Percentiles rank a stretch among this genome's conserved stretches.
Evolutionary conservation across 2,329 filamentous ascomycete genomes (phyloP).

Genomic region (Trichoderma sp.): DNA sequence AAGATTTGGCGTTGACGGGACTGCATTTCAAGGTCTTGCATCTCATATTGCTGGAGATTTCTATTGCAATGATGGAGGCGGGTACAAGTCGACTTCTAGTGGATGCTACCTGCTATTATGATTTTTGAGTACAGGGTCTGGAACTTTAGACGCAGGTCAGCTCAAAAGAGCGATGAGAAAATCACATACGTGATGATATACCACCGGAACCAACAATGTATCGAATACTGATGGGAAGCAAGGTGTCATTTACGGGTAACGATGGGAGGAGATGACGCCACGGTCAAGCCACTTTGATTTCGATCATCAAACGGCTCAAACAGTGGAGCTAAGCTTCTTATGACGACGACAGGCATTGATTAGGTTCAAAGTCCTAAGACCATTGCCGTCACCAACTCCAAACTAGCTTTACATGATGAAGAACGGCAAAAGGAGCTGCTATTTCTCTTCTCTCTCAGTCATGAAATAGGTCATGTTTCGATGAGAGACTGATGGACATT

Average conservation of each 20-base stretch:
- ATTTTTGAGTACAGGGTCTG: background rate
- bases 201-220: background rate
- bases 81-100: background rate
- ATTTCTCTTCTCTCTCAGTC: background rate
- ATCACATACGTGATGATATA: background rate
- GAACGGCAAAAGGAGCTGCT: background rate
- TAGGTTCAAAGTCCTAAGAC: background rate
- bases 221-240: background rate
- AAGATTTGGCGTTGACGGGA: conserved; percentile 3
- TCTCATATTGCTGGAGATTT: background rate
- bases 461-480: background rate
- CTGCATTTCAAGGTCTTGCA: background rate
- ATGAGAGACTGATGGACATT: background rate
- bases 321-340: background rate
- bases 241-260: background rate
- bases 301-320: background rate
- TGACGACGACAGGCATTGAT: background rate
- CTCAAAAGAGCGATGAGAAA: background rate
- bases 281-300: background rate
- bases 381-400: background rate
- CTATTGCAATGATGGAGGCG: background rate
- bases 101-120: background rate
- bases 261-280: background rate
- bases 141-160: background rate
- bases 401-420: background rate